These are phyloP conservation scores for Boletus speciosus DNA, from an alignment of 768 basidiomycete species.

Conservation along the genomic window DNA sequence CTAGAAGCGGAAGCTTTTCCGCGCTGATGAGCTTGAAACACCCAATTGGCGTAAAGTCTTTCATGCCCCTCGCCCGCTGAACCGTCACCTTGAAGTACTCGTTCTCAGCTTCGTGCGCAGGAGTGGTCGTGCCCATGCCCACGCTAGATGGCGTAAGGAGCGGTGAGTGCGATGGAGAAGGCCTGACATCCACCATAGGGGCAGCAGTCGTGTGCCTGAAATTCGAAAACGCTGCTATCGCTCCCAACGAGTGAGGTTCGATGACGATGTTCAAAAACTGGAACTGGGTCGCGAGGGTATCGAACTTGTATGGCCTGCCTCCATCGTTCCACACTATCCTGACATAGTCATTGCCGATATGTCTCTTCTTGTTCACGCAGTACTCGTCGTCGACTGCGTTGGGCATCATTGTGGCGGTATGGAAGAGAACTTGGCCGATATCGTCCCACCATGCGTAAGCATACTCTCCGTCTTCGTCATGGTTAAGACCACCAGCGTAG, in stretches of 20 bases:
- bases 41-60: conserved; percentile 90
- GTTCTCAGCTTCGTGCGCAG: conserved; percentile 64
- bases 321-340: conserved; percentile 98
- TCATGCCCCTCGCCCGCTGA: conserved; percentile 86
- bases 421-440: conserved; percentile 91
- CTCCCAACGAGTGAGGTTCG: conserved; percentile 84
- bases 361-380: conserved; percentile 84
- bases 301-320: conserved; percentile 82
- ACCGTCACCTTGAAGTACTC: conserved; percentile 96
- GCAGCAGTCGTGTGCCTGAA: conserved; percentile 28
- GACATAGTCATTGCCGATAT: conserved; percentile 96
- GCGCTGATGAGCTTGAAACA: conserved; percentile 94
- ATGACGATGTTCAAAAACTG: conserved; percentile 98
- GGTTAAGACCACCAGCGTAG: conserved; percentile 87
- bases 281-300: conserved; percentile 89
- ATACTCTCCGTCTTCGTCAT: conserved; percentile 92
- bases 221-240: conserved; percentile 82
- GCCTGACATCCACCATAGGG: conserved; percentile 11
- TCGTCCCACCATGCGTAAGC: conserved; percentile 99
- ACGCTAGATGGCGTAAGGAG: conserved; percentile 7
- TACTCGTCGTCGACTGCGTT: conserved; percentile 62
- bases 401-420: conserved; percentile 98
- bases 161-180: conserved; percentile 21
- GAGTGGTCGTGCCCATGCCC: conserved; percentile 8
- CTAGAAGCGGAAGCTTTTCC: conserved; percentile 77